Conservation (phyloP, 495 filamentous ascomycete species). For the Elasticomyces elasticus region DNA sequence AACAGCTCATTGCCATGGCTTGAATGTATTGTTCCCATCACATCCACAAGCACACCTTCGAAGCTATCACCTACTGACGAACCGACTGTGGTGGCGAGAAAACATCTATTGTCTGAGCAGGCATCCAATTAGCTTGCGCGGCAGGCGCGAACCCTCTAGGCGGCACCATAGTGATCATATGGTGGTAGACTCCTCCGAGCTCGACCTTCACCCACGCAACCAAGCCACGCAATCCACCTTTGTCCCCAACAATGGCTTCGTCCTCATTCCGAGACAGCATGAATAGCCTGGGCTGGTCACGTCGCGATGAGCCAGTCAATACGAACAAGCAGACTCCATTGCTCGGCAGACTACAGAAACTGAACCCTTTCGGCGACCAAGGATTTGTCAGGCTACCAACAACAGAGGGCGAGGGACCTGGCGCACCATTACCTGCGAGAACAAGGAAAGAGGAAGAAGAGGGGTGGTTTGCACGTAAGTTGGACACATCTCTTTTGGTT, state of each 20-base stretch:
- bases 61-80: neutral
- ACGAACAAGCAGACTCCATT: conserved; percentile 67
- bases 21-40: neutral
- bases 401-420: conserved; percentile 51
- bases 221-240: neutral
- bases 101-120: neutral
- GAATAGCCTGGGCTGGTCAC: conserved; percentile 90
- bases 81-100: neutral
- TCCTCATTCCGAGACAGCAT: conserved; percentile 84
- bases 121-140: neutral
- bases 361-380: conserved; percentile 80
- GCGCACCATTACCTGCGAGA: conserved; percentile 77
- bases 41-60: neutral
- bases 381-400: conserved; percentile 91
- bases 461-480: conserved; percentile 93
- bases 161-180: neutral
- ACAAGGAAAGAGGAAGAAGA: conserved; percentile 88
- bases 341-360: conserved; percentile 66
- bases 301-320: conserved; percentile 72
- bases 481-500: neutral
- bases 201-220: neutral
- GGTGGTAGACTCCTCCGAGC: neutral
- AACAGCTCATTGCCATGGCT: too few species aligned
- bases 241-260: conserved; percentile 60
- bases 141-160: neutral